A percentile compares a stretch with the other conserved stretches of the same genome.
These are phyloP conservation scores for Tolypocladium cylindrosporum DNA, from an alignment of 2,329 filamentous ascomycete genomes.

Conservation along the genomic window DNA sequence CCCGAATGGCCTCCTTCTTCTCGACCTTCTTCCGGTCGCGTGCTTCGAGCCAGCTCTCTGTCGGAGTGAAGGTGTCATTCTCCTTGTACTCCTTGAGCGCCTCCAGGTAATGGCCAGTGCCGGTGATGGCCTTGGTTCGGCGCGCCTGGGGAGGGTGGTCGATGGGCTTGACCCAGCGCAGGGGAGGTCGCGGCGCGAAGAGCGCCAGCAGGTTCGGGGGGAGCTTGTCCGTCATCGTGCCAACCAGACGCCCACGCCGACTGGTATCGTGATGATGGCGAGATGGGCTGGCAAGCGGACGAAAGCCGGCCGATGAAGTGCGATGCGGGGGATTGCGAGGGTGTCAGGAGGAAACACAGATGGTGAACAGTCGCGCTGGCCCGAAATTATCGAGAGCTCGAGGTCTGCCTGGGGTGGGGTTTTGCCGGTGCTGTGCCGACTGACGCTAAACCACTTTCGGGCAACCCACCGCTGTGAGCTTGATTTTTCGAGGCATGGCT, in stretches of 20 bases:
- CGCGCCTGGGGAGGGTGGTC: conserved; percentile 79
- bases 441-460: conserved; percentile 15
- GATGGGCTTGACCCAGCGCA: conserved; percentile 77
- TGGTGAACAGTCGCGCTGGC: background rate
- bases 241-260: background rate
- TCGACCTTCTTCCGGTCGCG: conserved; percentile 77
- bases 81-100: conserved; percentile 69
- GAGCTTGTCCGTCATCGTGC: conserved; percentile 85
- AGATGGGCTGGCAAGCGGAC: background rate
- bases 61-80: conserved; percentile 65
- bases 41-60: conserved; percentile 86
- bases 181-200: conserved; percentile 85
- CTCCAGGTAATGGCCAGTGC: conserved; percentile 65
- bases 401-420: conserved; percentile 1
- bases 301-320: background rate
- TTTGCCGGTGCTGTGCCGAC: conserved; percentile 12
- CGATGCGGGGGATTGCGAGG: background rate
- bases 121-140: conserved; percentile 61
- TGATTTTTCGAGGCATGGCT: conserved; percentile 2
- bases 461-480: background rate
- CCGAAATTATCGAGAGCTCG: conserved; percentile 8
- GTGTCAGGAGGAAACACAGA: background rate
- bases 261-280: background rate
- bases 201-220: conserved; percentile 86
- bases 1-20: conserved; percentile 60